Percentiles rank a stretch among this genome's conserved stretches.
Evolutionary conservation across 2,329 filamentous ascomycete species (phyloP).

Genomic region (Basipetospora sp.): DNA sequence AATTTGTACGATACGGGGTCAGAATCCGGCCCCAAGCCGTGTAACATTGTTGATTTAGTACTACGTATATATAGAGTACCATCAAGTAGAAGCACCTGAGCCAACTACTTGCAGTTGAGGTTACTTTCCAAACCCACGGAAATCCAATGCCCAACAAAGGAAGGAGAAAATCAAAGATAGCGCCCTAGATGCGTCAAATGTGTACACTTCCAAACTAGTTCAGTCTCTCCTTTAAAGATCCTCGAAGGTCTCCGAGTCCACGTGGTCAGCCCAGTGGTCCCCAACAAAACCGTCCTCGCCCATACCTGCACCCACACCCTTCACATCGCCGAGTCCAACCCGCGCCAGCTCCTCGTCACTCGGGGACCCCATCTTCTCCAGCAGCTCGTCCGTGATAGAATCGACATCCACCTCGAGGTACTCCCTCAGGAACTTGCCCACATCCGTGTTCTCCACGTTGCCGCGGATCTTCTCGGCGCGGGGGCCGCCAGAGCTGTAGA

Average conservation of each 20-base stretch:
- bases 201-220: background rate
- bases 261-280: conserved; percentile 1
- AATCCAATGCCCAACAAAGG: too few relatives aligned
- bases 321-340: background rate
- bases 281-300: conserved; percentile 49
- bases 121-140: too few relatives aligned
- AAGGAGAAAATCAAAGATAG: too few relatives aligned
- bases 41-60: too few relatives aligned
- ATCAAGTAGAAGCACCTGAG: too few relatives aligned
- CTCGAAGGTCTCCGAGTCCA: background rate
- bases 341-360: background rate
- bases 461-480: conserved; percentile 53
- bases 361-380: conserved; percentile 27
- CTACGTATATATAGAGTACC: too few relatives aligned
- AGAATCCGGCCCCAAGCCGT: too few relatives aligned
- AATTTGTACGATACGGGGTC: too few relatives aligned
- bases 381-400: conserved; percentile 60
- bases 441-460: conserved; percentile 89
- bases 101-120: too few relatives aligned
- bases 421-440: conserved; percentile 64
- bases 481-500: conserved; percentile 65
- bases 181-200: too few relatives aligned
- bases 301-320: conserved; percentile 33
- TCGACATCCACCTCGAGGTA: conserved; percentile 73
- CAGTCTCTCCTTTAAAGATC: conserved; percentile 3